A percentile compares a stretch with the other conserved stretches of the same genome.
Evolutionary conservation across 495 filamentous ascomycete species (phyloP).

Genomic region (Neurospora africana): DNA sequence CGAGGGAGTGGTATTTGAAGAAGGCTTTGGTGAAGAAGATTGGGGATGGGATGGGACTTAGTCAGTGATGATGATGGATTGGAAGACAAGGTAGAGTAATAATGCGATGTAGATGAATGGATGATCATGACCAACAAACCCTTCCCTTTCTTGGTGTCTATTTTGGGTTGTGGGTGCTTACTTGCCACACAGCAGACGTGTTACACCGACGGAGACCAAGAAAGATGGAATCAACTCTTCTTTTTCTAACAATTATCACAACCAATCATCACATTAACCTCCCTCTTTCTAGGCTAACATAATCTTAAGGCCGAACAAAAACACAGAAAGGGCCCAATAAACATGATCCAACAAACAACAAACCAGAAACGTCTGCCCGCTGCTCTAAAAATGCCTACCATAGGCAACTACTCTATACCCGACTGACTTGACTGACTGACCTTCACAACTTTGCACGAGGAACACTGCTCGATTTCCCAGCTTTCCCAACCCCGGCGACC

Average conservation of each 20-base stretch:
- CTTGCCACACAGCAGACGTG: background rate
- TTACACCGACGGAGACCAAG: background rate
- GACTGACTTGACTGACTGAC: background rate
- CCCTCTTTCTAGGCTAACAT: background rate
- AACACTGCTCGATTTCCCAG: background rate
- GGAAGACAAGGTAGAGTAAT: background rate
- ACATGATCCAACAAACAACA: background rate
- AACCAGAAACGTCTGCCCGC: background rate
- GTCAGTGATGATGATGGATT: background rate
- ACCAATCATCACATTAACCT: background rate
- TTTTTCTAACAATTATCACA: background rate
- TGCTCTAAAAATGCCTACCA: background rate
- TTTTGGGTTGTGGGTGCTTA: background rate
- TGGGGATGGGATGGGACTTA: conserved; percentile 64
- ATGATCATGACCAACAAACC: background rate
- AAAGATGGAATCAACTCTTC: background rate
- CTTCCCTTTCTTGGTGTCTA: background rate
- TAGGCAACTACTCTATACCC: background rate
- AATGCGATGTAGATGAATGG: background rate
- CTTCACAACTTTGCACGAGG: background rate
- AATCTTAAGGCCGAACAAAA: background rate
- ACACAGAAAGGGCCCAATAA: background rate
- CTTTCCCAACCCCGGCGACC: background rate
- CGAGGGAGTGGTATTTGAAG: conserved; percentile 83
- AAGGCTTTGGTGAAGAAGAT: conserved; percentile 87